phyloP scores from a whole-genome alignment of 1,139 yeast genomes.

The Suhomyces terraborum region DNA sequence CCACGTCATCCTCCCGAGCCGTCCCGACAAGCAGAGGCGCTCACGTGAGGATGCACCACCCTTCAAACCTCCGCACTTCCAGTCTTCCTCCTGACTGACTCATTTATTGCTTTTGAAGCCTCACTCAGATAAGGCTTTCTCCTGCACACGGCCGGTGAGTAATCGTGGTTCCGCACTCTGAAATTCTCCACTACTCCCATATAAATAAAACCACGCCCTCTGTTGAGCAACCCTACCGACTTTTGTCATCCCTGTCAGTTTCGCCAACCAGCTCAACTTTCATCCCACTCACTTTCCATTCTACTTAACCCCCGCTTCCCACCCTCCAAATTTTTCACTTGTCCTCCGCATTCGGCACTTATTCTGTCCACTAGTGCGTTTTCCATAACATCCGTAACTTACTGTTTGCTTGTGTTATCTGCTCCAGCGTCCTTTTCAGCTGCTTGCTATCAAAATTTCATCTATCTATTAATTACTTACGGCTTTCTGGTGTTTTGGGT shows the following conservation, averaged over 20 bases:
- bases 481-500: slow-evolving; percentile 8
- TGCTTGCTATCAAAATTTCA: neutral
- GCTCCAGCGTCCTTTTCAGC: no score
- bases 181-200: slow-evolving; percentile 5
- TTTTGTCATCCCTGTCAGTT: slow-evolving; percentile 7
- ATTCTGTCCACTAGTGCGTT: neutral
- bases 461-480: neutral
- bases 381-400: neutral
- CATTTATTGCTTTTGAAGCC: slow-evolving; percentile 13
- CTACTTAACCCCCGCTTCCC: neutral
- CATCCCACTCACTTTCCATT: slow-evolving; percentile 1
- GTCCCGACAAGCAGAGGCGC: no score
- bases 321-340: neutral
- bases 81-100: slow-evolving; percentile 10
- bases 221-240: slow-evolving; percentile 5
- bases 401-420: no score
- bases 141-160: slow-evolving; percentile 11
- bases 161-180: slow-evolving; percentile 8
- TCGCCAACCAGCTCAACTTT: neutral
- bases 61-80: neutral
- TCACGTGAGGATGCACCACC: slow-evolving; percentile 1
- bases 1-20: neutral
- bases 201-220: slow-evolving; percentile 9
- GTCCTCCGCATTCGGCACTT: neutral
- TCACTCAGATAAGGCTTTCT: slow-evolving; percentile 5